Evolutionary conservation across 1,139 yeast genomes (phyloP), one percentile per base, ranked within the genome.

Genomic region (Pichiaceae sp.): DNA sequence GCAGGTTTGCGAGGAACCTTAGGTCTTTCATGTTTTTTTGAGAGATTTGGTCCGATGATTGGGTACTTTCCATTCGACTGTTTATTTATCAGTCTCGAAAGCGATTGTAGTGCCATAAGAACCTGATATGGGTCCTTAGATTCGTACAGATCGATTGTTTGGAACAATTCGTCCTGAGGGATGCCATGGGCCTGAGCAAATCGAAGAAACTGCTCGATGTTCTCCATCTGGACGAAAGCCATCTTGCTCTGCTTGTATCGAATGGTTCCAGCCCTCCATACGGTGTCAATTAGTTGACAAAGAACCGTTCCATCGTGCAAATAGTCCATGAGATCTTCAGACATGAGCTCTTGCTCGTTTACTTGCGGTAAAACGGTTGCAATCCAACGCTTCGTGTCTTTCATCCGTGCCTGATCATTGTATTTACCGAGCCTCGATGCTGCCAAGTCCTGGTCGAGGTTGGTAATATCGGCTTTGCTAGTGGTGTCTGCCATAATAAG

Each of bases 221-320:
- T 85, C 53, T 86, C 95, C 95, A 85, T 85, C 60, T 64, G 53
- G 9, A 84, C 77, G 58, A 86, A 86, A 3, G 95, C 91, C 81
- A 84, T 78, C 36, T 64, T 64, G n/a, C 87, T 75, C 34, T 65
- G 66, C 53, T 80, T 83, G 56, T 58, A 78, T 45, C 66, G 74
- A 40, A 77, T 45, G 56, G 72, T 47, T 2, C 48, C 49, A 1
- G 62, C 58, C 32, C 62, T 50, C 54, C 50, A 54, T 3, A 71
- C 56, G 23, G 56, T 47, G 43, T 64, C 59, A 33, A 63, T 52
- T 47, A 70, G 56, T 48, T 62, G 58, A 53, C 94, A 82, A 17
- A 86, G 61, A 0, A 75, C 57, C 3, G 71, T 72, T 2, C 95
- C 95, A 47, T 75, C 82, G 47, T 74, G 76, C 17, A 86, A 62